phyloP scores from a whole-genome alignment of 495 filamentous ascomycete species.

The Aspergillus baeticus region DNA sequence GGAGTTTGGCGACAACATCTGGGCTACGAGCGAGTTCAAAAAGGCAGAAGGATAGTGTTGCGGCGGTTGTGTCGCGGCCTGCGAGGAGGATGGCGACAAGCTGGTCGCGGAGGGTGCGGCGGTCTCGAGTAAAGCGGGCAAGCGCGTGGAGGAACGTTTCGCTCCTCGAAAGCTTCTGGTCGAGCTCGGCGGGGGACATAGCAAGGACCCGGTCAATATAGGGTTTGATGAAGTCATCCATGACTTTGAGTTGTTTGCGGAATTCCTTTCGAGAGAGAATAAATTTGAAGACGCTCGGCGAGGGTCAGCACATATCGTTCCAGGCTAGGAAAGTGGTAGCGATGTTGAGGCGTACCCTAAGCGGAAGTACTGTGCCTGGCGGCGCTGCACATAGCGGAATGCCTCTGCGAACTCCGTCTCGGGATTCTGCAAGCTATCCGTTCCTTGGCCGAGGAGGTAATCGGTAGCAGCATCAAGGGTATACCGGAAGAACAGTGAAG shows the following conservation, averaged over 20 bases:
- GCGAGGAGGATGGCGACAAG: constrained; percentile 78
- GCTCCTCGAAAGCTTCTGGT: constrained; percentile 60
- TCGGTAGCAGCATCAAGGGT: constrained; percentile 83
- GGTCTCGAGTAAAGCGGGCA: constrained; percentile 71
- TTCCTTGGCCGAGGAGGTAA: constrained; percentile 77
- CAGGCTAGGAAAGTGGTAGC: constrained; percentile 16
- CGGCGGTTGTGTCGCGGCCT: constrained; percentile 75
- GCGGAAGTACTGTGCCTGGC: constrained; percentile 61
- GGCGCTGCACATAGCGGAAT: constrained; percentile 69
- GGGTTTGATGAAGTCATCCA: constrained; percentile 72
- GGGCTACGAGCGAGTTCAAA: constrained; percentile 75
- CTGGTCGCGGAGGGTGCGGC: constrained; percentile 71
- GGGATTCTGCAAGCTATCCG: constrained; percentile 64
- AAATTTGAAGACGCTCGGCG: constrained; percentile 46
- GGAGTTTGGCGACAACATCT: constrained; percentile 61
- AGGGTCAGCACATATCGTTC: neutral
- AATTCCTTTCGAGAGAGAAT: constrained; percentile 60
- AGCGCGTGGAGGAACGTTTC: constrained; percentile 85
- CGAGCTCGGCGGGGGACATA: constrained; percentile 60
- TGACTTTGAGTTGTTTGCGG: constrained; percentile 58
- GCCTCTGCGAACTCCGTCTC: constrained; percentile 63
- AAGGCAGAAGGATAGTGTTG: constrained; percentile 70
- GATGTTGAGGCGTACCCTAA: no score
- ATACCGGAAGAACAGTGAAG: constrained; percentile 72
- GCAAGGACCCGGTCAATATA: constrained; percentile 67